Percentiles rank a stretch among this genome's conserved stretches.
Evolutionary conservation across 768 basidiomycete species (phyloP).

Genomic region (Rhizopogon rudus): DNA sequence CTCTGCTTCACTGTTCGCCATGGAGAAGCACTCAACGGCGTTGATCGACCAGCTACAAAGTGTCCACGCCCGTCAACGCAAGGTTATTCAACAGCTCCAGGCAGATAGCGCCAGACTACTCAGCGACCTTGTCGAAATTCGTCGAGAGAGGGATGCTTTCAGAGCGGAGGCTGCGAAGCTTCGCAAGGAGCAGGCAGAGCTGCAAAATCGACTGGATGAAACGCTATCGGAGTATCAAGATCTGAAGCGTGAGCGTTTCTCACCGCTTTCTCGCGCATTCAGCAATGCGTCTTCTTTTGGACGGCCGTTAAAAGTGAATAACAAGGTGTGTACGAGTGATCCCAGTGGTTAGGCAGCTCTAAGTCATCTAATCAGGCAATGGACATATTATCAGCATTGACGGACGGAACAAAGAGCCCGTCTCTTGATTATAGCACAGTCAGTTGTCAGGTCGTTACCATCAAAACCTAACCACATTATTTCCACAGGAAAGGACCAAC

Average conservation of each 20-base stretch:
- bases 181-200: conserved; percentile 18
- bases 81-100: conserved; percentile 20
- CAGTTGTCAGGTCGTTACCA: not conserved
- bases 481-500: not conserved
- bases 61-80: conserved; percentile 19
- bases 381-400: not conserved
- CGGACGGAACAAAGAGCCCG: not conserved
- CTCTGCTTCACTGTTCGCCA: not conserved
- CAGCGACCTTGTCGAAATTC: conserved; percentile 20
- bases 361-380: not conserved
- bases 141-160: conserved; percentile 22
- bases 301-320: not conserved
- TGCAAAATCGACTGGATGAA: conserved; percentile 17
- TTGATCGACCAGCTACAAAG: conserved; percentile 22
- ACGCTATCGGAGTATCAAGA: conserved; percentile 13
- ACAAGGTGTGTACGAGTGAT: conserved; percentile 8
- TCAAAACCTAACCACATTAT: not conserved
- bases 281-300: not conserved
- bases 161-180: conserved; percentile 14
- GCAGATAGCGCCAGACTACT: conserved; percentile 19
- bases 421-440: conserved; percentile 2
- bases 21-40: conserved; percentile 9
- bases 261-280: conserved; percentile 8
- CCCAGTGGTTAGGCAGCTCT: not conserved
- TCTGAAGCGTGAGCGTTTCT: conserved; percentile 17